A percentile compares a stretch with the other conserved stretches of the same genome.
Conservation (phyloP, 163 green algal species). For the Scenedesmus sp. region DNA sequence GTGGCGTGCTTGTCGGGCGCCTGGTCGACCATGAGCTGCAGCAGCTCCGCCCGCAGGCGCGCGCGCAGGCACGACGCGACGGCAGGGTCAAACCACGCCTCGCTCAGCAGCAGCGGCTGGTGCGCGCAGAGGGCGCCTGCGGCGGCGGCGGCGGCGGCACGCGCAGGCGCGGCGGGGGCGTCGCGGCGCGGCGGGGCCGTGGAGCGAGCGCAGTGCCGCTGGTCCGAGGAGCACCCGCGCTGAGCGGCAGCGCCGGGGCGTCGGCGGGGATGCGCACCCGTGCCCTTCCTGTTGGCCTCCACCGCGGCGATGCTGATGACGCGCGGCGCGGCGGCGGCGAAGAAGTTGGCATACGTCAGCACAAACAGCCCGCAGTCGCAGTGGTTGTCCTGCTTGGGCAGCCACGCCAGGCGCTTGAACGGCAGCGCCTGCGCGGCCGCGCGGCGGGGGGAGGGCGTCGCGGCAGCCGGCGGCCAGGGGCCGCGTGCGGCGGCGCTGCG, state of each 20-base stretch:
- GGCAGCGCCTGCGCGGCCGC: neutral
- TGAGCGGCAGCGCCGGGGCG: neutral
- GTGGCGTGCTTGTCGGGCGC: neutral
- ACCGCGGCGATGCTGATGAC: neutral
- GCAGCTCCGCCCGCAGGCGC: constrained; percentile 50
- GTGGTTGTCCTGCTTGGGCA: constrained; percentile 87
- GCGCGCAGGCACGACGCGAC: constrained; percentile 65
- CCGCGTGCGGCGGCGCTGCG: too few species aligned
- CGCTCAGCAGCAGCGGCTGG: constrained; percentile 55
- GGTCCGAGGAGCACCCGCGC: neutral
- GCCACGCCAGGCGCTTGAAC: neutral
- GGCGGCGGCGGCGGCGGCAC: neutral
- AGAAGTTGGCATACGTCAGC: constrained; percentile 88
- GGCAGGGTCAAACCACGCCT: constrained; percentile 64
- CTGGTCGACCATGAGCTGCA: constrained; percentile 32
- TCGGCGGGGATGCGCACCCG: neutral
- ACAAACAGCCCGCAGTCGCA: constrained; percentile 96
- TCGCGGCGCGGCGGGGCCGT: neutral
- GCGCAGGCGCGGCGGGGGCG: neutral
- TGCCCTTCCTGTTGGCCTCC: neutral
- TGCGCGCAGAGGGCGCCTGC: constrained; percentile 1
- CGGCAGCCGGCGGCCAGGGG: too few species aligned
- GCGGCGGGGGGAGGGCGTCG: neutral
- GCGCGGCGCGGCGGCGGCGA: constrained; percentile 58
- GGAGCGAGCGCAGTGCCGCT: neutral